These are phyloP conservation scores for Globisporangium carolinianum DNA, from an alignment of 352 stramenopile species.

Conservation along the genomic window DNA sequence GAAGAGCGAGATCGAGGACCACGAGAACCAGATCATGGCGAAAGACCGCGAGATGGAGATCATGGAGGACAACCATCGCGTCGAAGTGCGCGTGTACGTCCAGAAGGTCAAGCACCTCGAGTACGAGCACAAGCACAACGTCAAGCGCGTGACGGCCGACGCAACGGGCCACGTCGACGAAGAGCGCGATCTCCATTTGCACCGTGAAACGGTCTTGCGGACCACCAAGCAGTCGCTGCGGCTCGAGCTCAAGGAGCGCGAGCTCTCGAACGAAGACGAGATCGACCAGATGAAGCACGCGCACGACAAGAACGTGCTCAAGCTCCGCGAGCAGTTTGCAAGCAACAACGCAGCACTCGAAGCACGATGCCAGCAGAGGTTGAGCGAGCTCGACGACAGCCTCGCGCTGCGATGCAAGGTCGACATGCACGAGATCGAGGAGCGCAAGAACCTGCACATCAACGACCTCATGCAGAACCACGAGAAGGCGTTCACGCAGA, in stretches of 20 bases:
- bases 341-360: conserved; percentile 76
- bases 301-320: conserved; percentile 91
- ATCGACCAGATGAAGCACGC: conserved; percentile 87
- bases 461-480: conserved; percentile 94
- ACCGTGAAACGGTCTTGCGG: conserved; percentile 54
- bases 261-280: conserved; percentile 85
- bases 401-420: conserved; percentile 90
- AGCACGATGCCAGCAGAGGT: conserved; percentile 56
- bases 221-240: conserved; percentile 70
- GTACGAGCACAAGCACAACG: conserved; percentile 93
- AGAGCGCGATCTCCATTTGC: conserved; percentile 62
- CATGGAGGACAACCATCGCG: conserved; percentile 93
- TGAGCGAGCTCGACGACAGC: conserved; percentile 71
- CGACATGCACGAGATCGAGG: conserved; percentile 91
- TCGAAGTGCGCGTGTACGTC: conserved; percentile 90
- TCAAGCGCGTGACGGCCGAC: conserved; percentile 81
- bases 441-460: conserved; percentile 94
- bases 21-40: conserved; percentile 86
- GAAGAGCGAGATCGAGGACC: conserved; percentile 87
- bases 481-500: conserved; percentile 89
- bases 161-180: conserved; percentile 60
- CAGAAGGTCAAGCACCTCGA: conserved; percentile 95
- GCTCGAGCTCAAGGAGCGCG: conserved; percentile 76
- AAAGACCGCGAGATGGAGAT: conserved; percentile 95
- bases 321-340: conserved; percentile 89